Evolutionary conservation across 2,329 filamentous ascomycete species (phyloP), one percentile per base, ranked within the genome.

Genomic region (Xylariomycetidae sp.): DNA sequence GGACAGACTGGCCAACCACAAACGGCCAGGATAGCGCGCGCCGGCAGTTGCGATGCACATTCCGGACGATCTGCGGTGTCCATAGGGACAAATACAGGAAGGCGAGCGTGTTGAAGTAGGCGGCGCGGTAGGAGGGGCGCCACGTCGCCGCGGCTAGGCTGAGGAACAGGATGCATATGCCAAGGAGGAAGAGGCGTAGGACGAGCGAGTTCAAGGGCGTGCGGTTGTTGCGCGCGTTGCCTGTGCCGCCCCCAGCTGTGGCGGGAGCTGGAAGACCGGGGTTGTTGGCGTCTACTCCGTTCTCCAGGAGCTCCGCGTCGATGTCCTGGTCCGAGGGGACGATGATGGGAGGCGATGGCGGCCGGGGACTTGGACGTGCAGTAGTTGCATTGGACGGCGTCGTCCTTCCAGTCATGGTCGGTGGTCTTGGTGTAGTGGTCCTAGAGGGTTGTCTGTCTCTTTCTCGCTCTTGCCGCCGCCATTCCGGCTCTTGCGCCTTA

Each of bases 1-100:
- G 69, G 5, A 82, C 49, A 29, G 85, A 92, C 57, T 95, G 85
- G 3, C 88, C 89, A 15, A 88, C 54, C 35, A 95, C 82, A 54
- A 94, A 98, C 39, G 84, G 82, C 88, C 89, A 95, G 4, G 81
- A 74, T n/a, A 96, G 69, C 1, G 90, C 89, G 49, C 85, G 85
- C 25, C 89, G 85, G 58, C 88, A 95, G 60, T 95, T 95, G 34
- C 90, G 85, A 60, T 85, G 78, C 33, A 84, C 70, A 57, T 98
- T 98, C 42, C 92, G 85, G 53, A 84, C 76, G 46, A 96, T 94
- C 57, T 98, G 92, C 0, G 92, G 90, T 1, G 80, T 56, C 90
- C 90, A 96, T 54, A 95, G 81, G 14, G 89, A 95, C 27, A 95
- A 74, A 55, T 95, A 95, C 33, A 74, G 45, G 48, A 90, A 77